phyloP scores from a whole-genome alignment of 768 basidiomycete species.

The Termitomyces sp. region DNA sequence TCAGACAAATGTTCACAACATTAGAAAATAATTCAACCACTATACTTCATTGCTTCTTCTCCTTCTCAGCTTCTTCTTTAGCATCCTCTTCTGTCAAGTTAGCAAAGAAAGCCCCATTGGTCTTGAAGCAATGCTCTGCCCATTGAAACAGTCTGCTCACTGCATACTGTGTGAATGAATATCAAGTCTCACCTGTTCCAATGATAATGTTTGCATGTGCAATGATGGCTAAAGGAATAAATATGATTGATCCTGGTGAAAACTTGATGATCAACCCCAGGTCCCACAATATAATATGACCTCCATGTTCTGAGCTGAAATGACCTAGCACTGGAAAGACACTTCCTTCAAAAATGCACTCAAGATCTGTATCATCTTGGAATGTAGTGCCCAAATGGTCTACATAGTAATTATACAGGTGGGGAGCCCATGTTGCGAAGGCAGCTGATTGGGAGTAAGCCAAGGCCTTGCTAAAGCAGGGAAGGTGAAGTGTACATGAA shows the following conservation, averaged over 20 bases:
- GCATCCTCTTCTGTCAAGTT: too few species aligned
- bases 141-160: background rate
- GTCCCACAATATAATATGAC: conserved; percentile 7
- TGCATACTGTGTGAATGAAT: background rate
- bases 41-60: too few species aligned
- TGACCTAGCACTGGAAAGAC: background rate
- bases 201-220: background rate
- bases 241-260: background rate
- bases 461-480: too few species aligned
- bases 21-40: too few species aligned
- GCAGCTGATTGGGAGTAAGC: background rate
- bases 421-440: background rate
- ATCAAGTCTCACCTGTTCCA: background rate
- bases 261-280: conserved; percentile 3
- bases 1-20: too few species aligned
- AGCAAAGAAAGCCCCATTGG: background rate
- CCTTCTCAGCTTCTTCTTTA: too few species aligned
- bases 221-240: background rate
- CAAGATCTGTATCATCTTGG: background rate
- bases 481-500: background rate
- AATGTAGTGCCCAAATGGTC: background rate
- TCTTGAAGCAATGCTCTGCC: background rate
- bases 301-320: background rate
- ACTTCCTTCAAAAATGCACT: background rate
- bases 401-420: background rate